These are phyloP conservation scores for Clathrospora elynae DNA, from an alignment of 2,329 filamentous ascomycete genomes.

Conservation along the genomic window DNA sequence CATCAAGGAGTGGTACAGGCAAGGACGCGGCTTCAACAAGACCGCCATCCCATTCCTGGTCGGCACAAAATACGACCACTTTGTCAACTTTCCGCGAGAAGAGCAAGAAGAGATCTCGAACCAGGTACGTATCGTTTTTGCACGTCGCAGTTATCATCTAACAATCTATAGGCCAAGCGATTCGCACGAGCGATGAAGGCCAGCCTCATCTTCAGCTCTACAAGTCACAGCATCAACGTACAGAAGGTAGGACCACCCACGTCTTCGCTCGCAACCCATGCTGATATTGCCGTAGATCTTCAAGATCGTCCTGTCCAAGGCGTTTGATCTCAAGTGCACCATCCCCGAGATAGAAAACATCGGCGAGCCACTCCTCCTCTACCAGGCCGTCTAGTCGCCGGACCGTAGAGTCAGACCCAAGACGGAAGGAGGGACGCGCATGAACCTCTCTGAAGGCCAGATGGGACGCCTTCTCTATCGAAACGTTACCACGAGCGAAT, in stretches of 20 bases:
- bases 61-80: slow-evolving; percentile 98
- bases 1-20: slow-evolving; percentile 99
- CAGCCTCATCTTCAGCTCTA: slow-evolving; percentile 96
- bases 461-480: slow-evolving; percentile 28
- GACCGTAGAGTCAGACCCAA: slow-evolving; percentile 24
- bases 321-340: slow-evolving; percentile 97
- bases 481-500: slow-evolving; percentile 45
- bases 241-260: slow-evolving; percentile 73
- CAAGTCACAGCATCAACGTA: slow-evolving; percentile 98
- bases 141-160: slow-evolving; percentile 1
- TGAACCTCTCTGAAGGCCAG: slow-evolving; percentile 19
- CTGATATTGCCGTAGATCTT: slow-evolving; percentile 75
- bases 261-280: neutral
- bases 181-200: slow-evolving; percentile 99
- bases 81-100: slow-evolving; percentile 96
- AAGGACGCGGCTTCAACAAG: slow-evolving; percentile 98
- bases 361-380: slow-evolving; percentile 91
- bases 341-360: slow-evolving; percentile 99
- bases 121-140: slow-evolving; percentile 64
- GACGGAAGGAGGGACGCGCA: slow-evolving; percentile 14
- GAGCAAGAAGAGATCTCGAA: slow-evolving; percentile 99
- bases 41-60: slow-evolving; percentile 98
- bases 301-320: slow-evolving; percentile 98
- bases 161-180: slow-evolving; percentile 71
- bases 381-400: slow-evolving; percentile 57